phyloP scores from a whole-genome alignment of 352 stramenopile species.

The Phytopythium mirpurense region DNA sequence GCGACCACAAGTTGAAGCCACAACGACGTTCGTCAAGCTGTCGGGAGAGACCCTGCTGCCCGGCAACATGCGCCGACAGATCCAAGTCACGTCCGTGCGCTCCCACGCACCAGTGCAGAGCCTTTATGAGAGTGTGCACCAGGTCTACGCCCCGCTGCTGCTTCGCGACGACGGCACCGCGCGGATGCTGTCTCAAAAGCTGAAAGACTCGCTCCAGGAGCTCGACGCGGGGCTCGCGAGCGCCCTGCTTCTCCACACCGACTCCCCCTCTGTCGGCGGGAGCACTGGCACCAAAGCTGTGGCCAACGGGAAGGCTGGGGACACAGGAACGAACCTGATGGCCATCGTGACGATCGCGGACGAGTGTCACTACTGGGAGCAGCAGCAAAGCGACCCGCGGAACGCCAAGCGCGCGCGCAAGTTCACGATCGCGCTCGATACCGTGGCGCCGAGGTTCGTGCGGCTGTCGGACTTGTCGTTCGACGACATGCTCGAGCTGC shows the following conservation, averaged over 20 bases:
- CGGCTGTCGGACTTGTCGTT: conserved; percentile 50
- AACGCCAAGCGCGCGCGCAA: conserved; percentile 68
- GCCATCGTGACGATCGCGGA: conserved; percentile 80
- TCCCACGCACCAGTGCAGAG: conserved; percentile 62
- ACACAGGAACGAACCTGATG: conserved; percentile 37
- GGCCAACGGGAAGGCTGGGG: conserved; percentile 4
- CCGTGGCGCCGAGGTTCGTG: conserved; percentile 73
- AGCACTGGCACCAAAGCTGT: conserved; percentile 12
- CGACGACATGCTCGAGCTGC: conserved; percentile 79
- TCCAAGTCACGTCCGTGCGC: conserved; percentile 65
- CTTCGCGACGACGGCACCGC: conserved; percentile 43
- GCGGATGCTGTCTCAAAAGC: conserved; percentile 58
- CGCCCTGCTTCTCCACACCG: conserved; percentile 28
- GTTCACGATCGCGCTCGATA: conserved; percentile 76
- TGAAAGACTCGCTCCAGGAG: conserved; percentile 75
- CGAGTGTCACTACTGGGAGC: conserved; percentile 87
- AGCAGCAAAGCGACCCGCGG: conserved; percentile 33
- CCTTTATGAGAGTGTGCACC: conserved; percentile 76
- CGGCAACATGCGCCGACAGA: conserved; percentile 63
- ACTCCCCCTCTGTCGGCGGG: neutral
- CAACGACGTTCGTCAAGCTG: conserved; percentile 68
- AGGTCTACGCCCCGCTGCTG: conserved; percentile 79
- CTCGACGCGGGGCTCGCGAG: conserved; percentile 59
- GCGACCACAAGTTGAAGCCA: conserved; percentile 15
- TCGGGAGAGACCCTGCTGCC: conserved; percentile 38